Evolutionary conservation across 2,329 filamentous ascomycete genomes (phyloP), one percentile per base, ranked within the genome.

Genomic region (Didymella glomerata): DNA sequence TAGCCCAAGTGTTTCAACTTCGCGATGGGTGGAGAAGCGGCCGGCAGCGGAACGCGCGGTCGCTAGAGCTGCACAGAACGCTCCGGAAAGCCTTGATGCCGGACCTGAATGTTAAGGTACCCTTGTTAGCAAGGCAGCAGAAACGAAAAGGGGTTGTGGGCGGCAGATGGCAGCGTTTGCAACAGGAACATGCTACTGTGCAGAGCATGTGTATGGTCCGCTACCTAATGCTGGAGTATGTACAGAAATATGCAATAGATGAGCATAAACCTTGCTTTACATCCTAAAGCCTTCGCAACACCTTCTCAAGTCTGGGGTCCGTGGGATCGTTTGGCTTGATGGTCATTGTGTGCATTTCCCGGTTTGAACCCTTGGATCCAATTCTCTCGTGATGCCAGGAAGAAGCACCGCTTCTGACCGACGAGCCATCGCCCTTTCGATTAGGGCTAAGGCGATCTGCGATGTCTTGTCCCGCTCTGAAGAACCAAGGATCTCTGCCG

Each of bases 401-500:
- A 47, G 66, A 68, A 2, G 63, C 55, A 7, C 64, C 61, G 54
- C 70, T 74, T 48, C 60, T 69, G 16, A 73, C 54, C 6, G 74
- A 75, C 2, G 60, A 59, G 11, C 51, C 53, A 20, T 73, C 68
- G 4, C 65, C 51, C 16, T 65, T 67, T 28, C 59, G 52, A 2
- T 48, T 49, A 7, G 52, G 56, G 50, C 64, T 60, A 34, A 76
- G 54, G 20, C 62, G 71, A 30, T 67, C 57, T 45, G 66, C 63
- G 41, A 77, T 34, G 22, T 62, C 48, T 22, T 72, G 66, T 18
- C 64, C 61, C 16, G 70, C 69, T n/a, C 64, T 69, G 46, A 74
- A 61, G 60, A 76, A 76, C 73, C 73, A 76, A 13, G 73, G 73
- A 2, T 71, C 67, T 53, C 60, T 71, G 50, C 67, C 73, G n/a